Percentiles rank a stretch among this genome's conserved stretches.
phyloP scores from a whole-genome alignment of 169 alveolate species.

The Babesia bovis region DNA sequence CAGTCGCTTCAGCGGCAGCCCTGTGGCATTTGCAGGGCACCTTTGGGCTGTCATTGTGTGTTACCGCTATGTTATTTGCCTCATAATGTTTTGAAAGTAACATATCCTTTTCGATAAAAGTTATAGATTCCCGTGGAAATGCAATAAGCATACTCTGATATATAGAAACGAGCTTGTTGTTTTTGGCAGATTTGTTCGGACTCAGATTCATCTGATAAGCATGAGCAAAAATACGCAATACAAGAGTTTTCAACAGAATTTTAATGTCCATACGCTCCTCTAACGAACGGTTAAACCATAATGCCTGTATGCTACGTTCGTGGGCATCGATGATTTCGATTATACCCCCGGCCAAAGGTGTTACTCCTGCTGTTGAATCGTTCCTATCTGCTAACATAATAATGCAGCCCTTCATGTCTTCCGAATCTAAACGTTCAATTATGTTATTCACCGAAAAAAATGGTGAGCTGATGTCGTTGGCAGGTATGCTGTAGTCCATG shows the following conservation, averaged over 20 bases:
- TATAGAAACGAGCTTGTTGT: constrained; percentile 49
- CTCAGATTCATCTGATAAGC: constrained; percentile 61
- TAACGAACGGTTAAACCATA: constrained; percentile 41
- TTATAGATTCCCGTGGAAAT: constrained; percentile 34
- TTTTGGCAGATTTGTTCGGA: constrained; percentile 10
- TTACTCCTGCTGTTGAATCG: constrained; percentile 5
- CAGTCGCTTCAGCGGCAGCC: constrained; percentile 7
- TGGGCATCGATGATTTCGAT: constrained; percentile 57
- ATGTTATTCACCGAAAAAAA: constrained; percentile 24
- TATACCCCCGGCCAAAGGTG: constrained; percentile 65
- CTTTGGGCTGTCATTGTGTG: constrained; percentile 65
- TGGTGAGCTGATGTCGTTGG: constrained; percentile 14
- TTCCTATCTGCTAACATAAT: constrained; percentile 41
- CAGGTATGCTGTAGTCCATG: constrained; percentile 5
- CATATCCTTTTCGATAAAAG: constrained; percentile 54
- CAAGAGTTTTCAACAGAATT: constrained; percentile 39
- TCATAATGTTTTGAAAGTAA: constrained; percentile 56
- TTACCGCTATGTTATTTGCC: constrained; percentile 1
- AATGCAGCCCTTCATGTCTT: constrained; percentile 57
- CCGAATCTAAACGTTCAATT: constrained; percentile 59
- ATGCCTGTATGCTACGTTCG: constrained; percentile 59
- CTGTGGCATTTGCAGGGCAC: constrained; percentile 61
- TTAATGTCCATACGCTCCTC: constrained; percentile 5
- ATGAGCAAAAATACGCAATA: constrained; percentile 56
- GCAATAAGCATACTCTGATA: constrained; percentile 47